phyloP scores from a whole-genome alignment of 2,329 filamentous ascomycete genomes.

The Phialemoniopsis sp. region DNA sequence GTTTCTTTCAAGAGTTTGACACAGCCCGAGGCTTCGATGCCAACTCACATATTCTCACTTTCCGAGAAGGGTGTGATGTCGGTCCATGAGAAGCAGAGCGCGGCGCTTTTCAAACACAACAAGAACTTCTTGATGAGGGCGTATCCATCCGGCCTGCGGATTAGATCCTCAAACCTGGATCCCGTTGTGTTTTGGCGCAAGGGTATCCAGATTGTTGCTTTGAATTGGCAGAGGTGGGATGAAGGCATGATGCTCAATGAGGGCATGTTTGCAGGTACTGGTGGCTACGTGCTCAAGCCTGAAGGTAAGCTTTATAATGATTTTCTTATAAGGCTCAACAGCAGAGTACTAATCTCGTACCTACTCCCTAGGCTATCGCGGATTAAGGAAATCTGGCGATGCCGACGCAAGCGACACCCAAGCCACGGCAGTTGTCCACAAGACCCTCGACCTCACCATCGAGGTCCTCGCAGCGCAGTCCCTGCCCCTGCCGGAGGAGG shows the following conservation, averaged over 20 bases:
- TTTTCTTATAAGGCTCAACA: background rate
- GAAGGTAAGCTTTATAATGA: constrained; percentile 40
- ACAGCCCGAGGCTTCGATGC: constrained; percentile 65
- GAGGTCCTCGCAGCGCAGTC: constrained; percentile 74
- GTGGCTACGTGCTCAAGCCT: constrained; percentile 86
- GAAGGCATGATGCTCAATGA: constrained; percentile 96
- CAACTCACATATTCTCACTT: constrained; percentile 65
- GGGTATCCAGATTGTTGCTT: constrained; percentile 83
- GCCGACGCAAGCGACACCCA: constrained; percentile 19
- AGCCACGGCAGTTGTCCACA: constrained; percentile 35
- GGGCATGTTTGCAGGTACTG: constrained; percentile 75
- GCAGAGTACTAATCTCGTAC: too few relatives aligned
- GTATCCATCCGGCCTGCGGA: constrained; percentile 78
- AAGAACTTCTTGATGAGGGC: constrained; percentile 78
- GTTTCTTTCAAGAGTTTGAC: constrained; percentile 77
- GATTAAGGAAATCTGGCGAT: constrained; percentile 17
- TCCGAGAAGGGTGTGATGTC: constrained; percentile 62
- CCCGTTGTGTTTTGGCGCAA: constrained; percentile 82
- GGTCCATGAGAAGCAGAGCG: constrained; percentile 43
- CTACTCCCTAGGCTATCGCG: constrained; percentile 36
- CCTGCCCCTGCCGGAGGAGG: constrained; percentile 59
- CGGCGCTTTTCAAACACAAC: constrained; percentile 74
- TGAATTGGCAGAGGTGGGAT: constrained; percentile 92
- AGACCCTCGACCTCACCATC: constrained; percentile 65
- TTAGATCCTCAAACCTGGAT: constrained; percentile 83